phyloP scores from a whole-genome alignment of 768 basidiomycete species.

The Leccinellum rugosiceps region DNA sequence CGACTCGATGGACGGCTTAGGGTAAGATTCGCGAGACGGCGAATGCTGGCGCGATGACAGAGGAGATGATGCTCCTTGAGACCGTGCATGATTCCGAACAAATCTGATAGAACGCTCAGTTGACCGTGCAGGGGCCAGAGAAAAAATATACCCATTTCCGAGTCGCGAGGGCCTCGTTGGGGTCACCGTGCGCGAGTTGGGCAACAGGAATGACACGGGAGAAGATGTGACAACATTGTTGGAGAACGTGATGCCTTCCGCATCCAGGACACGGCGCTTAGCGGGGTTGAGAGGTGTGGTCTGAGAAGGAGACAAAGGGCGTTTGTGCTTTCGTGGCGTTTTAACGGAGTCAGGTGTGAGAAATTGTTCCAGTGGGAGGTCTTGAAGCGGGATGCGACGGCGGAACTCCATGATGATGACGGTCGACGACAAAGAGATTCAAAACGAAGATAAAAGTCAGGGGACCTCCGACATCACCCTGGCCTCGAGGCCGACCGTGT shows the following conservation, averaged over 20 bases:
- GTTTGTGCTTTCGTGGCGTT: conserved; percentile 45
- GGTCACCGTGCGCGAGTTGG: conserved; percentile 22
- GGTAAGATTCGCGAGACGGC: conserved; percentile 18
- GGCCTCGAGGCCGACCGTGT: conserved; percentile 17
- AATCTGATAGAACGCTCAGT: conserved; percentile 29
- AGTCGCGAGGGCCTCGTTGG: conserved; percentile 34
- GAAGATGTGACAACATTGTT: conserved; percentile 16
- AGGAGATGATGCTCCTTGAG: conserved; percentile 9
- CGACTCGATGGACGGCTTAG: conserved; percentile 36
- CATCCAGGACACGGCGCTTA: conserved; percentile 63
- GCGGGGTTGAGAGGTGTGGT: conserved; percentile 53
- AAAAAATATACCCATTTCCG: conserved; percentile 30
- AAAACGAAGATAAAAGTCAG: conserved; percentile 22
- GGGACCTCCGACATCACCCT: conserved; percentile 25
- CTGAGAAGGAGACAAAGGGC: conserved; percentile 56
- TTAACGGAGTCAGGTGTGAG: conserved; percentile 33
- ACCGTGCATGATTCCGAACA: conserved; percentile 4
- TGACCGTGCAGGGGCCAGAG: conserved; percentile 26
- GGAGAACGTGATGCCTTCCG: conserved; percentile 47
- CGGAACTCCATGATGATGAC: conserved; percentile 22
- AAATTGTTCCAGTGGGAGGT: conserved; percentile 59
- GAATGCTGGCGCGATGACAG: conserved; percentile 12
- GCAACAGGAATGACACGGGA: conserved; percentile 30
- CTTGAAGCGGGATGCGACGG: conserved; percentile 51
- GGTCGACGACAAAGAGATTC: conserved; percentile 5